phyloP scores from a whole-genome alignment of 345 rosid genomes.

The Euphorbia tirucalli region DNA sequence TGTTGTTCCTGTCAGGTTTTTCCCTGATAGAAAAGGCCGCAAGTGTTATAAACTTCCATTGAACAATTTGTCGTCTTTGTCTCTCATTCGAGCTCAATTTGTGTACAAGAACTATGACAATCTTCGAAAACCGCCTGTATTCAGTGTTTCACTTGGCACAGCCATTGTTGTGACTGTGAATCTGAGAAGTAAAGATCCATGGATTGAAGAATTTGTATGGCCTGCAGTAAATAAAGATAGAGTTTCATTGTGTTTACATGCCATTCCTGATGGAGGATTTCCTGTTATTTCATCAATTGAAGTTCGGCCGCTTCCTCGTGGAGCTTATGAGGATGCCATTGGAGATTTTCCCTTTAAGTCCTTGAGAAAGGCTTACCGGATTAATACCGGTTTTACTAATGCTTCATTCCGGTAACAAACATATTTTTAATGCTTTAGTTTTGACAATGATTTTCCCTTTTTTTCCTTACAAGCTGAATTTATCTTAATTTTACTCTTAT shows the following conservation, averaged over 20 bases:
- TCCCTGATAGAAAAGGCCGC: conserved; percentile 47
- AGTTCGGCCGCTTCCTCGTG: conserved; percentile 71
- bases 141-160: conserved; percentile 67
- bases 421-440: not conserved
- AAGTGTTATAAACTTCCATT: conserved; percentile 63
- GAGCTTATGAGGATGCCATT: conserved; percentile 54
- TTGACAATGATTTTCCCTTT: no score
- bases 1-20: conserved; percentile 51
- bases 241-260: conserved; percentile 51
- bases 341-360: conserved; percentile 38
- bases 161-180: conserved; percentile 54
- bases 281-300: conserved; percentile 83
- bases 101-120: conserved; percentile 76
- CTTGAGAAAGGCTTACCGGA: conserved; percentile 60
- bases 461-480: no score
- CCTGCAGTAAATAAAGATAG: conserved; percentile 48
- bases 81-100: conserved; percentile 72
- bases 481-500: no score
- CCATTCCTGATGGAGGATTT: conserved; percentile 46
- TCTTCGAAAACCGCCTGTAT: conserved; percentile 58
- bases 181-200: conserved; percentile 63
- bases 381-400: conserved; percentile 64
- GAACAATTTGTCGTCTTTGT: conserved; percentile 48
- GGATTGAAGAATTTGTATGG: conserved; percentile 79
- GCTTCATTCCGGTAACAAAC: conserved; percentile 54